Percentiles rank a stretch among this genome's conserved stretches.
These are phyloP conservation scores for Cylindrotheca fusiformis DNA, from an alignment of 108 stramenopile genomes.

Conservation along the genomic window DNA sequence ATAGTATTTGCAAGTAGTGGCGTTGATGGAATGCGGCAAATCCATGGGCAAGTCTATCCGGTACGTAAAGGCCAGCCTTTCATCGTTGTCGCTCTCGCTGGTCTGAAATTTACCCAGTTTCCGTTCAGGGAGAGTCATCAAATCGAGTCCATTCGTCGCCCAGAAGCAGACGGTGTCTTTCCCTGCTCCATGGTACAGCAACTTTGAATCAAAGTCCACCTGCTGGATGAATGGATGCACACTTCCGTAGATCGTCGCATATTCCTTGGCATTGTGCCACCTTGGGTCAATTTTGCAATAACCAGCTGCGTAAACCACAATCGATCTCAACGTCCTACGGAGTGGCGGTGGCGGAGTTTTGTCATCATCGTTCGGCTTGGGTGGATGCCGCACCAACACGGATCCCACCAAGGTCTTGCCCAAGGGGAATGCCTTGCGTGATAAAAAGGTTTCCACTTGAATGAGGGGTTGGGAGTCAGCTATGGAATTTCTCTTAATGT, in stretches of 20 bases:
- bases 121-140: constrained; percentile 37
- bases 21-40: constrained; percentile 41
- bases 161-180: constrained; percentile 53
- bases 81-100: not conserved
- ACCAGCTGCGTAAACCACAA: constrained; percentile 32
- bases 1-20: constrained; percentile 47
- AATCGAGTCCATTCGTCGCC: constrained; percentile 47
- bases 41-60: constrained; percentile 46
- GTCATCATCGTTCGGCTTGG: not conserved
- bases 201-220: constrained; percentile 25
- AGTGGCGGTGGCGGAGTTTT: constrained; percentile 4
- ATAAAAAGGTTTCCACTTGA: constrained; percentile 37
- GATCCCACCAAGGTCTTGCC: constrained; percentile 48
- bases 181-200: constrained; percentile 10
- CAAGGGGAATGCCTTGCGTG: constrained; percentile 35
- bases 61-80: constrained; percentile 47
- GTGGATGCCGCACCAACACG: constrained; percentile 22
- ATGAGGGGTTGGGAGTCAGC: not conserved
- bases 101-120: constrained; percentile 3
- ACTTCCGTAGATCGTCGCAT: constrained; percentile 31
- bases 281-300: constrained; percentile 48
- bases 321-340: constrained; percentile 18
- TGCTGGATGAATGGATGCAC: constrained; percentile 22
- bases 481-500: not conserved
- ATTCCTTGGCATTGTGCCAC: constrained; percentile 44